Base-by-base conservation (phyloP, 208 protist species). In the Trypanosoma lewisi region DNA sequence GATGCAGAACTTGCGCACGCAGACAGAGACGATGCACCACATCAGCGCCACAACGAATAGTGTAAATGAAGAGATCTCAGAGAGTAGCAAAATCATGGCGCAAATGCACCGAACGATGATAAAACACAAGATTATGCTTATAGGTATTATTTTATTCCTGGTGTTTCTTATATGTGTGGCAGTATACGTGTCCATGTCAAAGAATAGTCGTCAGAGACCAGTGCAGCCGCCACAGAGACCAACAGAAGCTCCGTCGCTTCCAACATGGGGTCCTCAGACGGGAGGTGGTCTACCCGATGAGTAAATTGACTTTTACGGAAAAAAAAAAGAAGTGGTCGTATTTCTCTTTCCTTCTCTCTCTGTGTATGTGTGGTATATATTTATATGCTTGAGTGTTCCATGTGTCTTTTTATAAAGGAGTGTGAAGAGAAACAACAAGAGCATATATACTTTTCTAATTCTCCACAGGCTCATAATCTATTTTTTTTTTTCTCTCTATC, bases 61-160 rank as follows among this genome's bases (percentile, higher is more conserved):
- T 5, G 86, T 87, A 9, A 82, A 93, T 57, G 80, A 86, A 62
- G 86, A 93, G 58, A 70, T 93, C 33, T 87, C 80, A 4, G 80
- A 89, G 53, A 57, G 75, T n/a, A 73, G 81, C 7, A 82, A 82
- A 55, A 74, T 93, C 16, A 51, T 93, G 16, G 77, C 49, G n/a
- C 65, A 67, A 30, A 87, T 93, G 80, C 80, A 87, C 12, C 70
- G 65, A 30, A 51, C 67, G 47, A 88, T 89, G 78, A 62, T 93
- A 11, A 93, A 93, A 72, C 80, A 93, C 63, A 93, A 93, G 41
- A 39, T 79, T 19, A 78, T 77, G 31, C 73, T 93, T 2, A 64
- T 85, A 17, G 65, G 60, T 34, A 76, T 93, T 39, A 89, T 89
- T 44, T 21, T 73, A 4, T 44, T 87, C 17, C 68, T 93, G 0